phyloP scores from a whole-genome alignment of 805 yeast species.

The Jamesozyma lodderae region DNA sequence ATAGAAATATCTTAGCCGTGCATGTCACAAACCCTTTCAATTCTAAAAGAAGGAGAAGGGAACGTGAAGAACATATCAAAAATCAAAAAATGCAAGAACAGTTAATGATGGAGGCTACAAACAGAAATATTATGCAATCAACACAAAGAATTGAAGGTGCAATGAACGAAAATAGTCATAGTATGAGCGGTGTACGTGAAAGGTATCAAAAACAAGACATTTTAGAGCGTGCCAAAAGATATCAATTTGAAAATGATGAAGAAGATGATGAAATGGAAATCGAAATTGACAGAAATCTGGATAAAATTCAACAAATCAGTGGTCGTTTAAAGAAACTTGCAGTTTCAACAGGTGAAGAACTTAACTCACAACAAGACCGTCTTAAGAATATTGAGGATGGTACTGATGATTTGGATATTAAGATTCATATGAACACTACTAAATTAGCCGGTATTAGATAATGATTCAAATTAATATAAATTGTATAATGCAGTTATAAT shows the following conservation, averaged over 20 bases:
- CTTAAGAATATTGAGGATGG: slow-evolving; percentile 70
- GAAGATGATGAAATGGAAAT: slow-evolving; percentile 91
- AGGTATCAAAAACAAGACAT: slow-evolving; percentile 33
- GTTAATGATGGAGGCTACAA: slow-evolving; percentile 49
- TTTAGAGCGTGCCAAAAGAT: slow-evolving; percentile 48
- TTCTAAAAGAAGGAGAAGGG: slow-evolving; percentile 62
- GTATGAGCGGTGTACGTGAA: slow-evolving; percentile 26
- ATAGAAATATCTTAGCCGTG: slow-evolving; percentile 74
- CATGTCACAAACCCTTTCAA: slow-evolving; percentile 83
- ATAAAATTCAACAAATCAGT: slow-evolving; percentile 62
- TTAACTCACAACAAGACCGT: slow-evolving; percentile 68
- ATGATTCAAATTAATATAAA: not conserved
- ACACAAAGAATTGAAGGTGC: slow-evolving; percentile 63
- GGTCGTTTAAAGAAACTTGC: slow-evolving; percentile 68
- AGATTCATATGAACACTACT: slow-evolving; percentile 68
- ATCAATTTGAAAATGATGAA: slow-evolving; percentile 79
- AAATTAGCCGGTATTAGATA: slow-evolving; percentile 49
- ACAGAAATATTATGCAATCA: slow-evolving; percentile 50
- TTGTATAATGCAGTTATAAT: too few relatives aligned
- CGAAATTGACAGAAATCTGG: slow-evolving; percentile 76
- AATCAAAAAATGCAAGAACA: slow-evolving; percentile 55
- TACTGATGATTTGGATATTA: slow-evolving; percentile 76
- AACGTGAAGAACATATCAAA: slow-evolving; percentile 62
- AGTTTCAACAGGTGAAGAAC: slow-evolving; percentile 61
- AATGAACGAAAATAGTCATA: slow-evolving; percentile 37